Conservation (phyloP, 176 grass and related monocot genomes). For the Alloteropsis semialata region DNA sequence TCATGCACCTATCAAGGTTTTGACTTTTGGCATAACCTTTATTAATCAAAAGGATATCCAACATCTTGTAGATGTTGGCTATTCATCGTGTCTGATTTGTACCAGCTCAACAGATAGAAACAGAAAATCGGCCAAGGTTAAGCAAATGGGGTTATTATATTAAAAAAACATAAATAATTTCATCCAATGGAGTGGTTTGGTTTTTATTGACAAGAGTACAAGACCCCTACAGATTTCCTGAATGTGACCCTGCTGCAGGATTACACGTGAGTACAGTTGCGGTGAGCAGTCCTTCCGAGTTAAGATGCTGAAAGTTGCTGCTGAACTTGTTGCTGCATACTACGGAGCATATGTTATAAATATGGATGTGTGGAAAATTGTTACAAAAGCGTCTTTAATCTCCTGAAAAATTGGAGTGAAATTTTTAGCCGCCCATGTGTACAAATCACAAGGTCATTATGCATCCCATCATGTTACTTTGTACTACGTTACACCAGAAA, state of each 20-base stretch:
- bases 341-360: not conserved
- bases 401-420: not conserved
- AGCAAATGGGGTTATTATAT: no score
- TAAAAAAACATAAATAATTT: not conserved
- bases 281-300: not conserved
- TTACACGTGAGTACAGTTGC: not conserved
- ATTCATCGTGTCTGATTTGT: not conserved
- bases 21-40: slow-evolving; percentile 5
- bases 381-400: not conserved
- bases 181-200: not conserved
- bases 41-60: not conserved
- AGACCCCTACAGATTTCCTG: not conserved
- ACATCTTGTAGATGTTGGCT: not conserved
- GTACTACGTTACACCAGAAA: not conserved
- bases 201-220: not conserved
- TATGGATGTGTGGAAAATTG: not conserved
- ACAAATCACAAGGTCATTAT: not conserved
- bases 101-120: not conserved
- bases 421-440: slow-evolving; percentile 7
- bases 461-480: not conserved
- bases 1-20: not conserved
- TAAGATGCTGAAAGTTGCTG: not conserved
- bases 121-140: not conserved
- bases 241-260: not conserved
- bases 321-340: not conserved